Percentiles rank a stretch among this genome's conserved stretches.
These are phyloP conservation scores for Dryas integrifolia DNA, from an alignment of 331 rosid species.

Conservation along the genomic window DNA sequence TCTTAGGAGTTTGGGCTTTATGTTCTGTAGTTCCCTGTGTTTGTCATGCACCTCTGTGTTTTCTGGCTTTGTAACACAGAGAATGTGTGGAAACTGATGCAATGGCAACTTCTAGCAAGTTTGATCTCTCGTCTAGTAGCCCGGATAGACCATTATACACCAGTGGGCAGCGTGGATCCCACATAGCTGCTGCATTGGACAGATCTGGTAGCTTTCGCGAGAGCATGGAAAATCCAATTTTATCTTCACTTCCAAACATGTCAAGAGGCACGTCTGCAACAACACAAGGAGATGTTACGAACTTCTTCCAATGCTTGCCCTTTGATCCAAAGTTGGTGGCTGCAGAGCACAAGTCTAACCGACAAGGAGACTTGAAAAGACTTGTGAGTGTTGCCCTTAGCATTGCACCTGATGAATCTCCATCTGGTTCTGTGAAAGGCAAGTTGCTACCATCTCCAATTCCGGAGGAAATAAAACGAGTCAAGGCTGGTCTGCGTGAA, in stretches of 20 bases:
- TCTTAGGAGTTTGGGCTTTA: conserved; percentile 44
- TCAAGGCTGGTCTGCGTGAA: conserved; percentile 49
- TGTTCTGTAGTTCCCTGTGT: conserved; percentile 42
- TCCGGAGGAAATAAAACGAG: conserved; percentile 74
- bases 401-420: conserved; percentile 78
- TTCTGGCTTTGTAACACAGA: conserved; percentile 45
- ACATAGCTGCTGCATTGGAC: conserved; percentile 69
- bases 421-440: conserved; percentile 71
- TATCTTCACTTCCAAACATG: conserved; percentile 81
- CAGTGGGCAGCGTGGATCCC: conserved; percentile 91
- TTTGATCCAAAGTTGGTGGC: conserved; percentile 68
- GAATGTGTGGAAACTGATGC: conserved; percentile 55
- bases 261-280: conserved; percentile 64
- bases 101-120: conserved; percentile 89
- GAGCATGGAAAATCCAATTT: conserved; percentile 65
- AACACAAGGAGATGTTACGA: conserved; percentile 60
- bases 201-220: conserved; percentile 84
- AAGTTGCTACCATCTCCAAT: conserved; percentile 56
- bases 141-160: conserved; percentile 78
- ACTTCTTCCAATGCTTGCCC: conserved; percentile 53
- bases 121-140: conserved; percentile 78
- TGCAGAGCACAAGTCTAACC: conserved; percentile 63
- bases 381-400: conserved; percentile 58
- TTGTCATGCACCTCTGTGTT: conserved; percentile 63
- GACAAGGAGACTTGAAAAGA: conserved; percentile 64